Base-by-base conservation (phyloP, 257 asterid species). In the Fraxinus anomala region DNA sequence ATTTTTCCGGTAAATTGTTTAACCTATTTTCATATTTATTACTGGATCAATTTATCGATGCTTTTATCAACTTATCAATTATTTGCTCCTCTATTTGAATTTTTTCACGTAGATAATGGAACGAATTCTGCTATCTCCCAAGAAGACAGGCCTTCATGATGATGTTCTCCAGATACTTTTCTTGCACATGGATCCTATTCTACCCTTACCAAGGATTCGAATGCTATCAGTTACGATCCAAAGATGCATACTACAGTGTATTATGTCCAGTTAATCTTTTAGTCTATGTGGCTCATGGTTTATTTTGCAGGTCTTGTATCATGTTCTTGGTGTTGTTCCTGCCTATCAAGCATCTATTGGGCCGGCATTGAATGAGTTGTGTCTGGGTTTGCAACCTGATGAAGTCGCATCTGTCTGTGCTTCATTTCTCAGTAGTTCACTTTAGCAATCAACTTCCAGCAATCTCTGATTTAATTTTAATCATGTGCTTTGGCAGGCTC, bases 311-410 rank as follows among this genome's bases (percentile, higher is more conserved):
- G 99, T 92, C 75, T 87, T 95, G 79, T 91, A 91, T 87, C 98
- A 93, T 82, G 99, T 87, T 79, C 94, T 95, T 79, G 98, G 99
- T 72, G 93, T 91, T 84, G 96, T 85, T 79, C 99, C 98, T 82
- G 92, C 97, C 75, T 95, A 91, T 85, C 93, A 89, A 83, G 80
- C 84, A 79, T 90, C 99, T 63, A 81, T 95, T 72, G 83, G 92
- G 80, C 96, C 98, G 28, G 96, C 98, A 30, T 67, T 93, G 86
- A 93, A 95, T 89, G 99, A 95, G 80, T 84, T 95, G 89, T 95
- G 98, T 86, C 94, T 95, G 84, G 99, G 99, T 81, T 87, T 95
- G 83, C 86, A 77, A 63, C 92, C 98, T 79, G 93, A 88, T 85
- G 99, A 95, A 91, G 94, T 93, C 76, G 99, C 99, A 81, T 85